Evolutionary conservation across 1,284 basidiomycete species (phyloP), one percentile per base, ranked within the genome.

Genomic region (Sparassis latifolia): DNA sequence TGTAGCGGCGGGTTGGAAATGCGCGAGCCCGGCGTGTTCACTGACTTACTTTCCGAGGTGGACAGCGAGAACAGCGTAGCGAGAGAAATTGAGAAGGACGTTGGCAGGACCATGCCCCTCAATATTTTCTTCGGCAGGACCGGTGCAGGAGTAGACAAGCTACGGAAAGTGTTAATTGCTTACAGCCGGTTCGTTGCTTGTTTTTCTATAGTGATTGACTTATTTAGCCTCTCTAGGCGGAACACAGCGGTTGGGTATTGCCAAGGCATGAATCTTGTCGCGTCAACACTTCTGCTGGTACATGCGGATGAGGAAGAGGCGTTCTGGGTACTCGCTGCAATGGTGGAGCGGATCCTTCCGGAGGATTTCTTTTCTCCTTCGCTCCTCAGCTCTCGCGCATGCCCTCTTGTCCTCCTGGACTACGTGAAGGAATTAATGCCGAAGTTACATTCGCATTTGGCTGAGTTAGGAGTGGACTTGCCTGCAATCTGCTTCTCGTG

Each of bases 81-180:
- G 45, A 68, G 64, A 42, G 96, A 99, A 71, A 98, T 99, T 55
- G 94, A 96, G 71, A 95, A 98, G 70, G 96, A 98, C 62, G 90
- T 97, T 1, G 82, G 86, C 49, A 70, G 92, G 66, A 96, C 92
- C 40, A 97, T 98, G 86, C 96, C 96, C 0, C 73, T 95, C 41
- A 98, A 98, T 63, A 79, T 98, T 35, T 99, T 96, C 71, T 99
- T 98, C 69, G 96, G 93, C 1, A 90, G 94, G 1, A 91, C 95
- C 63, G 95, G 96, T 0, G 89, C 86, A 0, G 97, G 97, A 1
- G 93, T 98, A 5, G 79, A 86, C 47, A 99, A 99, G 70, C 69
- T 99, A 48, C 77, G 95, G 39, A 77, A 94, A 52, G 88, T 99
- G 41, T 73, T 99, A 62, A 82, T 80, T 30, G 96, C 94, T 0